phyloP scores from a whole-genome alignment of 2,329 filamentous ascomycete genomes.

The Claviceps lovelessii region DNA sequence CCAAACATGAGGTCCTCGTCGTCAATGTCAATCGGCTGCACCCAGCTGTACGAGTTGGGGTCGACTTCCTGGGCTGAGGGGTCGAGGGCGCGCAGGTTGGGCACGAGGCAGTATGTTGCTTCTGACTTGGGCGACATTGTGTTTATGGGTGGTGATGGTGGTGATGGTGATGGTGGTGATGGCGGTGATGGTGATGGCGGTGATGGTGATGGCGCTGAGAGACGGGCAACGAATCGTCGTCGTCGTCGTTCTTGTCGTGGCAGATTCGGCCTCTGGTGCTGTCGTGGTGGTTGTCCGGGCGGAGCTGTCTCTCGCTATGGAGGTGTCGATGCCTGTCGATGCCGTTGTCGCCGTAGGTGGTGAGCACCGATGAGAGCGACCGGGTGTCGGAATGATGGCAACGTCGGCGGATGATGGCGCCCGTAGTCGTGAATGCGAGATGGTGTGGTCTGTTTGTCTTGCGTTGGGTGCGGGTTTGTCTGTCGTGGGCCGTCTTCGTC shows the following conservation, averaged over 20 bases:
- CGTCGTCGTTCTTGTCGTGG: background rate
- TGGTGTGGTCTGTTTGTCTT: too few species aligned
- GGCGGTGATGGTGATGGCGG: background rate
- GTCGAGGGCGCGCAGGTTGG: conserved; percentile 20
- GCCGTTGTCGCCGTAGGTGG: too few species aligned
- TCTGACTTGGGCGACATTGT: conserved; percentile 9
- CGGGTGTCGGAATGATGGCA: too few species aligned
- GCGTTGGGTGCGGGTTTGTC: too few species aligned
- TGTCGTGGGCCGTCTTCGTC: too few species aligned
- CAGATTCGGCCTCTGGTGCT: background rate
- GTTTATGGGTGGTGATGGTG: too few species aligned
- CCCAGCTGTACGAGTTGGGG: conserved; percentile 27
- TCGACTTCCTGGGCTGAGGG: conserved; percentile 21
- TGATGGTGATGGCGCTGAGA: background rate
- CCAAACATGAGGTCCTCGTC: conserved; percentile 48
- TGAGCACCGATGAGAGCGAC: too few species aligned
- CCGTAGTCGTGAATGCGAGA: too few species aligned
- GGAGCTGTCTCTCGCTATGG: too few species aligned
- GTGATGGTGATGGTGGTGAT: background rate
- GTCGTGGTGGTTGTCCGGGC: background rate
- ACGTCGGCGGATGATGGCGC: too few species aligned
- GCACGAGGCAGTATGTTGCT: conserved; percentile 18
- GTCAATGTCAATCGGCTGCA: conserved; percentile 42
- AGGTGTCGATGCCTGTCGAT: background rate
- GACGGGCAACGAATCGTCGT: background rate